phyloP scores from a whole-genome alignment of 129 eudicot species.

The Oenanthe sinensis region DNA sequence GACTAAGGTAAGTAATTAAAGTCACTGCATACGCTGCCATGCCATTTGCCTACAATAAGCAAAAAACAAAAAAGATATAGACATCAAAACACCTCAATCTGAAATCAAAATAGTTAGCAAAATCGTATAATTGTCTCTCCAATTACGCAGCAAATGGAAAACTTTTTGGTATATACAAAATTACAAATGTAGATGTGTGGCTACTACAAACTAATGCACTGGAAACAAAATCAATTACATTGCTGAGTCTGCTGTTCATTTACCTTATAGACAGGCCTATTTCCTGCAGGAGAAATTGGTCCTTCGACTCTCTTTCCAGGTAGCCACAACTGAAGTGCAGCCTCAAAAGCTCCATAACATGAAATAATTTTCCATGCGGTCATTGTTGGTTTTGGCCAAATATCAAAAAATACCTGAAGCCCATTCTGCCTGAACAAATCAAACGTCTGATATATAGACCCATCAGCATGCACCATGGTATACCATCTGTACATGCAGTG shows the following conservation, averaged over 20 bases:
- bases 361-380: conserved; percentile 78
- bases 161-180: not conserved
- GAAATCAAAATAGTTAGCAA: not conserved
- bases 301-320: conserved; percentile 92
- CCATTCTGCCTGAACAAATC: conserved; percentile 53
- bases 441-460: conserved; percentile 57
- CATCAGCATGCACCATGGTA: conserved; percentile 97
- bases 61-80: conserved; percentile 13
- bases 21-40: conserved; percentile 77
- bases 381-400: conserved; percentile 91
- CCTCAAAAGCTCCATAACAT: conserved; percentile 81
- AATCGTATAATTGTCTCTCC: not conserved
- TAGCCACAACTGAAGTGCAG: conserved; percentile 73
- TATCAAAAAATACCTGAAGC: conserved; percentile 50
- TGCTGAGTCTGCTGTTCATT: not conserved
- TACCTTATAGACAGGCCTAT: conserved; percentile 90
- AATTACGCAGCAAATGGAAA: not conserved
- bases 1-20: conserved; percentile 66
- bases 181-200: not conserved
- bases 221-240: not conserved
- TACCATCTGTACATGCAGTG: conserved; percentile 74
- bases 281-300: conserved; percentile 86
- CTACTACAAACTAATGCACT: not conserved
- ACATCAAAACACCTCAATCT: not conserved
- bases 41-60: conserved; percentile 77